These are phyloP conservation scores for Alternaria postmessia DNA, from an alignment of 2,329 filamentous ascomycete genomes.

Conservation along the genomic window DNA sequence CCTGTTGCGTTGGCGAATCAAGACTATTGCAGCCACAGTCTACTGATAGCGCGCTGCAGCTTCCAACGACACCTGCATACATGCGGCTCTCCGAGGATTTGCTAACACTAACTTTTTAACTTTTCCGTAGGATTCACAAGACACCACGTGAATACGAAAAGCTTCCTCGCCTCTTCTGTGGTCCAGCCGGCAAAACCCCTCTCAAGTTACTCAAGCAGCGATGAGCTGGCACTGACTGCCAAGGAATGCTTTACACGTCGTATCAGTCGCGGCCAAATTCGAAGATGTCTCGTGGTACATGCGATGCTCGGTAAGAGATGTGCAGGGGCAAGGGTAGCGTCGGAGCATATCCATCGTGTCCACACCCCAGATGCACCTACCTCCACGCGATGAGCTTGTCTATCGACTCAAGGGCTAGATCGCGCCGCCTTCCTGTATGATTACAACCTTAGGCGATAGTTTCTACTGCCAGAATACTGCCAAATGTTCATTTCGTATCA, in stretches of 20 bases:
- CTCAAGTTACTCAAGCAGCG: background rate
- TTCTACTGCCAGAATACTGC: background rate
- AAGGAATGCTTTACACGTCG: slow-evolving; percentile 4
- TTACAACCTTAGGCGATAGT: background rate
- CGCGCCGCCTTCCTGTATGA: background rate
- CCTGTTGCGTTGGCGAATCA: slow-evolving; percentile 34
- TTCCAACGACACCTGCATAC: slow-evolving; percentile 20
- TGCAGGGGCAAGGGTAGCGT: slow-evolving; percentile 2
- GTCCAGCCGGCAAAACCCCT: background rate
- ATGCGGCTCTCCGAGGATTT: slow-evolving; percentile 17
- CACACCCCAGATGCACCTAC: slow-evolving; percentile 1
- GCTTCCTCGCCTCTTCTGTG: background rate
- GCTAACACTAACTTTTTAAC: background rate
- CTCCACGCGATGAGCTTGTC: slow-evolving; percentile 7
- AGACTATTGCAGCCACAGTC: slow-evolving; percentile 32
- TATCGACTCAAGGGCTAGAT: background rate
- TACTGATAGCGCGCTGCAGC: slow-evolving; percentile 27
- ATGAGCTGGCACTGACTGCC: slow-evolving; percentile 3
- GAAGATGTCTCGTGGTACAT: slow-evolving; percentile 7
- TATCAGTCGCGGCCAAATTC: slow-evolving; percentile 4
- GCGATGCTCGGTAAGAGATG: slow-evolving; percentile 15
- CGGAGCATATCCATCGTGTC: slow-evolving; percentile 7
- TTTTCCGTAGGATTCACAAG: background rate
- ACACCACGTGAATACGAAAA: slow-evolving; percentile 17
- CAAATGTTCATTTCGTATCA: background rate